Percentiles rank a stretch among this genome's conserved stretches.
Conservation (phyloP, 139 green algal species). For the Coelastrella sp. region DNA sequence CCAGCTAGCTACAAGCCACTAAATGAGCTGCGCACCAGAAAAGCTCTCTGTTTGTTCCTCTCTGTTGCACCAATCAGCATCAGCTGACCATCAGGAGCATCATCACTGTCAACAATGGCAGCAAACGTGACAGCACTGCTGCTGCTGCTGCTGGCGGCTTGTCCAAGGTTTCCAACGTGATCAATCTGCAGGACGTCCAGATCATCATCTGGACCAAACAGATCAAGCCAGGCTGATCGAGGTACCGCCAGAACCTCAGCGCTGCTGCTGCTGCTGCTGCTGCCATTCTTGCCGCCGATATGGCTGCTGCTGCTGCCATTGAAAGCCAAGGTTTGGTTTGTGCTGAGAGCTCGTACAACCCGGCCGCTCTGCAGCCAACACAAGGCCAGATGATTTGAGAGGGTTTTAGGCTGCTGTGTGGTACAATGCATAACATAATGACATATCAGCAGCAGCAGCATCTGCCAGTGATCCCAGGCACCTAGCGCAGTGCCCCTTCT, state of each 20-base stretch:
- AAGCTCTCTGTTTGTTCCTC: not conserved
- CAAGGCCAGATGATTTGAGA: no score
- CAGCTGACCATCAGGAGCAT: constrained; percentile 45
- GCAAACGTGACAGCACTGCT: constrained; percentile 28
- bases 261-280: not conserved
- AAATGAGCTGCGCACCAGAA: not conserved
- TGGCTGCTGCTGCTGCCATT: constrained; percentile 24
- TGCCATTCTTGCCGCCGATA: not conserved
- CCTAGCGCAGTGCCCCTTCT: no score
- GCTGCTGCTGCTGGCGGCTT: not conserved
- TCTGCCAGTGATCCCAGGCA: no score
- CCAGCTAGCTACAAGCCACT: not conserved
- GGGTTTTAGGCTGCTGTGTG: no score
- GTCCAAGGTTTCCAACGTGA: not conserved
- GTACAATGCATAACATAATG: no score
- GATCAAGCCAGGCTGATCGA: not conserved
- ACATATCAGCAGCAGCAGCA: no score
- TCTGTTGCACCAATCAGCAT: constrained; percentile 24
- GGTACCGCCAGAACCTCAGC: not conserved
- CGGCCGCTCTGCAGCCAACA: no score
- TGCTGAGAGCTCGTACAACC: not conserved
- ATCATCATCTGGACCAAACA: constrained; percentile 3
- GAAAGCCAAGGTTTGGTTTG: not conserved
- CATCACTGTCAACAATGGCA: constrained; percentile 42
- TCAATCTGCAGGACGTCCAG: constrained; percentile 8